Evolutionary conservation across 306 rosid species (phyloP).

Genomic region (Glycine soja): DNA sequence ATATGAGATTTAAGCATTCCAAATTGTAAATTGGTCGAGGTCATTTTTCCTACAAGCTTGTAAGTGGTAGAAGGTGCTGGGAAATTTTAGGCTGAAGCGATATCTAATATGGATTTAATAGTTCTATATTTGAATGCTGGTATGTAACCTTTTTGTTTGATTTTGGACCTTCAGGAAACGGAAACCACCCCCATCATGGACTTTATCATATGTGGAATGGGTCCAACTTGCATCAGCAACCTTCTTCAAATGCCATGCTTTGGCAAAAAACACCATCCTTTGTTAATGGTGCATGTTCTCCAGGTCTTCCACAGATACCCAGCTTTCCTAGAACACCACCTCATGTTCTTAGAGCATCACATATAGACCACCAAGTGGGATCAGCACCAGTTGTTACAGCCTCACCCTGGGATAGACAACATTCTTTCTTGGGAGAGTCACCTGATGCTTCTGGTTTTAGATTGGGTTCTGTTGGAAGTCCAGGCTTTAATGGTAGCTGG

Average conservation of each 20-base stretch:
- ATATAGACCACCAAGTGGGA: constrained; percentile 74
- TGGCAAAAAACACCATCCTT: constrained; percentile 78
- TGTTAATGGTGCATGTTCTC: constrained; percentile 63
- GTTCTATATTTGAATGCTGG: constrained; percentile 28
- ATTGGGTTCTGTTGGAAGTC: constrained; percentile 74
- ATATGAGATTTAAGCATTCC: constrained; percentile 22
- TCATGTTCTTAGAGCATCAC: constrained; percentile 66
- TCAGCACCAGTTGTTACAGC: constrained; percentile 82
- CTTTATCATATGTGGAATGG: constrained; percentile 70
- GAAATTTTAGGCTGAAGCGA: constrained; percentile 27
- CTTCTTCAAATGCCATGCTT: constrained; percentile 63
- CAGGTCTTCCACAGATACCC: constrained; percentile 64
- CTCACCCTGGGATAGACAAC: constrained; percentile 77
- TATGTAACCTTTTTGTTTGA: constrained; percentile 29
- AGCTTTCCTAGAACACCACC: constrained; percentile 69
- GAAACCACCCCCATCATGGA: constrained; percentile 63
- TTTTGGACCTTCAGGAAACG: constrained; percentile 66
- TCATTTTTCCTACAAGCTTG: constrained; percentile 26
- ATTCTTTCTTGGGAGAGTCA: constrained; percentile 70
- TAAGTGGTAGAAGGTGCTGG: constrained; percentile 41
- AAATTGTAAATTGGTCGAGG: constrained; percentile 14
- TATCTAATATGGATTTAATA: constrained; percentile 32
- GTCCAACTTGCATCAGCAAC: constrained; percentile 71
- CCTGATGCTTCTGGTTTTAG: constrained; percentile 72
- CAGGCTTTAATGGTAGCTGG: constrained; percentile 70